phyloP scores from a whole-genome alignment of 768 basidiomycete species.

The Cantharellus anzutake region DNA sequence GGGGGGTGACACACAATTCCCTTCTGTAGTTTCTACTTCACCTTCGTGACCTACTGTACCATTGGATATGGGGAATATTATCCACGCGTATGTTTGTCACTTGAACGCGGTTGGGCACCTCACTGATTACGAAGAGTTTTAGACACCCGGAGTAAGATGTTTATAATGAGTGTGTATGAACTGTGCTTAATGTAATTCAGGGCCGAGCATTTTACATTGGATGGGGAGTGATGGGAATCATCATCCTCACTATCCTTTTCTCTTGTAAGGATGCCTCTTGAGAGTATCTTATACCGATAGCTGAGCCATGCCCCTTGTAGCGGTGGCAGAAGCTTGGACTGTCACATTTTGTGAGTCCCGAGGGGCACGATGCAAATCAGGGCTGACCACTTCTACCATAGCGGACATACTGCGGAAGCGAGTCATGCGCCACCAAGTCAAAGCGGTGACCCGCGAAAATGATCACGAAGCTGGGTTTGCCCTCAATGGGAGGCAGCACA shows the following conservation, averaged over 20 bases:
- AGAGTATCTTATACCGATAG: background rate
- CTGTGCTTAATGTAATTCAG: background rate
- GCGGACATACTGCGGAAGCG: background rate
- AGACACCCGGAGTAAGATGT: background rate
- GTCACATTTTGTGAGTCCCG: background rate
- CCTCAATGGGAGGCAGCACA: no score
- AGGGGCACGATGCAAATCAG: background rate
- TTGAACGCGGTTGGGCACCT: no score
- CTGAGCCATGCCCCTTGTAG: background rate
- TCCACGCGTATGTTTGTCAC: background rate
- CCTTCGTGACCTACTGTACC: background rate
- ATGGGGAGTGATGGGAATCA: background rate
- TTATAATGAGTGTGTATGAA: background rate
- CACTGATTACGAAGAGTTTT: background rate
- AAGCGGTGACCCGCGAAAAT: no score
- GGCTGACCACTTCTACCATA: background rate
- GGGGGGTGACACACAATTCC: background rate
- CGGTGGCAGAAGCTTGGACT: background rate
- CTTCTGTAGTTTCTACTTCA: background rate
- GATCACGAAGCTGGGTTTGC: no score
- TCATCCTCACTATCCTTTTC: background rate
- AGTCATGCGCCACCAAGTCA: background rate
- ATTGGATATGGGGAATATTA: background rate
- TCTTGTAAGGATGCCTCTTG: background rate
- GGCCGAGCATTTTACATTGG: background rate